Percentiles rank a stretch among this genome's conserved stretches.
Conservation (phyloP, 345 rosid species). For the Hypericum perforatum region DNA sequence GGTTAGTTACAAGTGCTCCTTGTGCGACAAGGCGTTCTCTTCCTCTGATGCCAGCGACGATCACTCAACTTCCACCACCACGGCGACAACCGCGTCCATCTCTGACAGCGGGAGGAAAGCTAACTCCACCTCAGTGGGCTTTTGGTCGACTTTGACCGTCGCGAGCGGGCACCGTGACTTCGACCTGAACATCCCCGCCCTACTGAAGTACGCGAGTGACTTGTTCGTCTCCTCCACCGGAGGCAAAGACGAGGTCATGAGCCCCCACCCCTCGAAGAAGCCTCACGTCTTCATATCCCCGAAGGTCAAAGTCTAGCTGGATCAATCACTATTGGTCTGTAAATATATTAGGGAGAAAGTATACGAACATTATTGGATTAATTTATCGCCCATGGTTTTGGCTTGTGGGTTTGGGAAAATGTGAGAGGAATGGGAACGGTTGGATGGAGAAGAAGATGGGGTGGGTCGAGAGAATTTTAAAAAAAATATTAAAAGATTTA, state of each 20-base stretch:
- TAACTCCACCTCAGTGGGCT: constrained; percentile 14
- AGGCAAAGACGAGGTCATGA: constrained; percentile 10
- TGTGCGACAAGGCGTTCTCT: constrained; percentile 60
- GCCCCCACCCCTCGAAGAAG: constrained; percentile 11
- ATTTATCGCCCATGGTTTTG: too few relatives aligned
- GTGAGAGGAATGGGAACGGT: too few relatives aligned
- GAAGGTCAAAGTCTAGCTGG: too few relatives aligned
- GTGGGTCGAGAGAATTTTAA: too few relatives aligned
- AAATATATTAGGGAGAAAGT: too few relatives aligned
- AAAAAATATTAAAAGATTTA: too few relatives aligned
- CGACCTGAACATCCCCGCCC: constrained; percentile 80
- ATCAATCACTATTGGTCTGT: too few relatives aligned
- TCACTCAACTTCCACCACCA: constrained; percentile 8
- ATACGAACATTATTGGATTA: too few relatives aligned
- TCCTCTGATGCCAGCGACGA: constrained; percentile 28
- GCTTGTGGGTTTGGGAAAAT: too few relatives aligned
- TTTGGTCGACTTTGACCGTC: constrained; percentile 26
- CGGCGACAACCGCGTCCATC: constrained; percentile 10
- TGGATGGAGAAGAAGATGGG: too few relatives aligned
- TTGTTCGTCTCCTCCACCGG: constrained; percentile 8
- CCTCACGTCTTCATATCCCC: not conserved
- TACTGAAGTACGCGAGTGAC: constrained; percentile 35
- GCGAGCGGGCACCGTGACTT: constrained; percentile 36
- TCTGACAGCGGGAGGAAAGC: constrained; percentile 29
- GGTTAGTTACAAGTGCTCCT: constrained; percentile 48